A percentile compares a stretch with the other conserved stretches of the same genome.
phyloP scores from a whole-genome alignment of 495 filamentous ascomycete species.

The Aspergillus egyptiacus region DNA sequence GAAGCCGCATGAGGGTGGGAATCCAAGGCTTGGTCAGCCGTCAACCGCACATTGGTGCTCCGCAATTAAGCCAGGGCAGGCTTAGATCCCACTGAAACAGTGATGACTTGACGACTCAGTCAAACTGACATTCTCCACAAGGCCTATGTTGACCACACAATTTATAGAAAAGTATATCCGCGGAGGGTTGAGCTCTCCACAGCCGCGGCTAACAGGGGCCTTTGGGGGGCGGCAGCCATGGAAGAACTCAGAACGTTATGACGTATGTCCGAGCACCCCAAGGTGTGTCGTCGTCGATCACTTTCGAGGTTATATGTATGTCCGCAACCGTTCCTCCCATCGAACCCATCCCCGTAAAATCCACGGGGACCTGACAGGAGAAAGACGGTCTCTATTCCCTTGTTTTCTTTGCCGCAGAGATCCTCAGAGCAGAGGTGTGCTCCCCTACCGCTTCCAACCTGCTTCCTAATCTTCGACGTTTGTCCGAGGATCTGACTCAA shows the following conservation, averaged over 20 bases:
- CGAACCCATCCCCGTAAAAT: no score
- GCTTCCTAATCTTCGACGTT: no score
- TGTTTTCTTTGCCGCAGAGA: no score
- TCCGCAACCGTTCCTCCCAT: not conserved
- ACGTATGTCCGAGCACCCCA: not conserved
- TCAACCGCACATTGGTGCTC: not conserved
- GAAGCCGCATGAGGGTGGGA: not conserved
- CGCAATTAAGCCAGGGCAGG: not conserved
- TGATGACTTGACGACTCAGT: no score
- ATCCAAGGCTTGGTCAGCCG: not conserved
- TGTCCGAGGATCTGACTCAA: no score
- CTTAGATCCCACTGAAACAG: no score
- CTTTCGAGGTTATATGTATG: not conserved
- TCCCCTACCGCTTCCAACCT: no score
- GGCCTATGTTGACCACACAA: no score
- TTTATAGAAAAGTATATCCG: no score
- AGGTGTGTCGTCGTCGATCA: no score
- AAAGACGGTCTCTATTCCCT: not conserved
- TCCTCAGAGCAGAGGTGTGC: no score
- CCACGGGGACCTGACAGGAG: not conserved
- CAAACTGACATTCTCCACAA: no score
- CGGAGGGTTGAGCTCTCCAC: not conserved
- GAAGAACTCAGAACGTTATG: not conserved
- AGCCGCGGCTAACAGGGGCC: not conserved
- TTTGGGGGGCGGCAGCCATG: not conserved